Conservation (phyloP, 202 grass and related monocot genomes). For the Panicum hallii region DNA sequence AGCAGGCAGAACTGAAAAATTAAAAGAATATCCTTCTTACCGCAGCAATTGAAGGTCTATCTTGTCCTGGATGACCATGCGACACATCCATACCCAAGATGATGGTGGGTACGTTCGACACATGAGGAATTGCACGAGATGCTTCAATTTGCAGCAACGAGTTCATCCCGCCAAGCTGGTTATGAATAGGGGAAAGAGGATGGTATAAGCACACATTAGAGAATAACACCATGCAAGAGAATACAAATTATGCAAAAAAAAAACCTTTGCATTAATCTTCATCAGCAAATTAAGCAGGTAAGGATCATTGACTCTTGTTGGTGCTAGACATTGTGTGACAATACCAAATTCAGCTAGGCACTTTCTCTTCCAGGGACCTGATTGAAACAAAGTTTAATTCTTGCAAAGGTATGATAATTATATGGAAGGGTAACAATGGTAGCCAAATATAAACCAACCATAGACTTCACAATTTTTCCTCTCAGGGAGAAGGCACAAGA, state of each 20-base stretch:
- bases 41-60: constrained; percentile 81
- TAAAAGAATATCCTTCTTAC: constrained; percentile 48
- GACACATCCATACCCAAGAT: constrained; percentile 98
- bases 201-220: constrained; percentile 8
- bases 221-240: constrained; percentile 24
- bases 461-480: constrained; percentile 89
- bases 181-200: background rate
- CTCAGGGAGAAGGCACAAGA: constrained; percentile 79
- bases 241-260: constrained; percentile 30
- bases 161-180: constrained; percentile 83
- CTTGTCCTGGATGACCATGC: constrained; percentile 83
- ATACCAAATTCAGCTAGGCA: constrained; percentile 90
- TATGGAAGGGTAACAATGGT: background rate
- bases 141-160: constrained; percentile 72
- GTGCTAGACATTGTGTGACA: constrained; percentile 87
- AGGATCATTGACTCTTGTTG: constrained; percentile 74
- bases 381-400: constrained; percentile 28
- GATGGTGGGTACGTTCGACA: constrained; percentile 68
- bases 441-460: constrained; percentile 52
- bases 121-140: constrained; percentile 53
- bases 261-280: constrained; percentile 95
- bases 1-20: background rate
- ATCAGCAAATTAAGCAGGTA: constrained; percentile 81
- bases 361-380: constrained; percentile 93
- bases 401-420: constrained; percentile 14